Percentiles rank a stretch among this genome's conserved stretches.
Conservation (phyloP, 202 grass and related monocot species). For the Cymbopogon flexuosus region DNA sequence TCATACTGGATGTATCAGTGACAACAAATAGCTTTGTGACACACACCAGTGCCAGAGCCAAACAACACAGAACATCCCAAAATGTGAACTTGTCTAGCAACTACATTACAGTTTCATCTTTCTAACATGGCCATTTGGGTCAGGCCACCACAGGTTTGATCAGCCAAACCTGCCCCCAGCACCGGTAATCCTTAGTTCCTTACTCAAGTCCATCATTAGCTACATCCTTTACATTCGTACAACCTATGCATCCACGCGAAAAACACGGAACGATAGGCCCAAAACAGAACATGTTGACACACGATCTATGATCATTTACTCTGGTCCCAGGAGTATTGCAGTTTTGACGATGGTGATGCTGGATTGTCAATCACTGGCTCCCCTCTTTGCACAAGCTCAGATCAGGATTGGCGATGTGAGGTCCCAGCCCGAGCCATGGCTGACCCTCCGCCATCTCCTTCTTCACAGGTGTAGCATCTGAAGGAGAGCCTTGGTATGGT, state of each 20-base stretch:
- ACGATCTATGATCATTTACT: constrained; percentile 5
- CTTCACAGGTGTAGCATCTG: constrained; percentile 28
- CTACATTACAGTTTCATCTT: neutral
- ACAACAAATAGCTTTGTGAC: constrained; percentile 8
- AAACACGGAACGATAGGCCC: neutral
- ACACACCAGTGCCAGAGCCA: constrained; percentile 19
- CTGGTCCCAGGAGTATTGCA: neutral
- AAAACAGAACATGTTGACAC: neutral
- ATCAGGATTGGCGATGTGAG: constrained; percentile 19
- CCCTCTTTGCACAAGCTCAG: neutral
- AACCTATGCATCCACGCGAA: neutral
- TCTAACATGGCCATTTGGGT: neutral
- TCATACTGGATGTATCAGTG: constrained; percentile 13
- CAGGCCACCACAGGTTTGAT: neutral
- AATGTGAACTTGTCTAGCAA: neutral
- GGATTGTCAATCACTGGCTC: neutral
- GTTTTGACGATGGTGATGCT: neutral
- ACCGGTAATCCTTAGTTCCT: neutral
- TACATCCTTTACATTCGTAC: constrained; percentile 25
- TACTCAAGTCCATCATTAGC: neutral
- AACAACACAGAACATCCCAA: neutral
- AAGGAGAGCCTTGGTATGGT: constrained; percentile 47
- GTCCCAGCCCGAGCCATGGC: constrained; percentile 55
- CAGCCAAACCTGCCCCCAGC: neutral
- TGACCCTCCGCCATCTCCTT: constrained; percentile 41